These are phyloP conservation scores for Prunus padus DNA, from an alignment of 306 rosid species.

Conservation along the genomic window DNA sequence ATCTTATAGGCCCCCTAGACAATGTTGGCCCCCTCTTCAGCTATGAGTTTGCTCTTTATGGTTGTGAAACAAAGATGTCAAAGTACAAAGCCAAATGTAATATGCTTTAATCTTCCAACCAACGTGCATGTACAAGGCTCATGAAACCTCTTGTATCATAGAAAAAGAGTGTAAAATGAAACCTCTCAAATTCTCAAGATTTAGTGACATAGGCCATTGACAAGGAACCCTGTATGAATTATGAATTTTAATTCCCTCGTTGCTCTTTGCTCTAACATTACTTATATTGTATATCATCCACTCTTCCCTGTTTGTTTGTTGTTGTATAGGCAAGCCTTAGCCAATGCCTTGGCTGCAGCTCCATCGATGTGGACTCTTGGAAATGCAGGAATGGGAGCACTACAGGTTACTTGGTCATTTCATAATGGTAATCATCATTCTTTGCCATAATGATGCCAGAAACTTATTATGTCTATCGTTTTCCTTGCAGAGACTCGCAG, in stretches of 20 bases:
- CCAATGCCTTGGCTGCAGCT: slow-evolving; percentile 86
- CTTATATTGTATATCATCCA: not conserved
- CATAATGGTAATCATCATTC: not conserved
- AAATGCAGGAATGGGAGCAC: slow-evolving; percentile 98
- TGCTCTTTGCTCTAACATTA: not conserved
- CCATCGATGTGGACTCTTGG: slow-evolving; percentile 99
- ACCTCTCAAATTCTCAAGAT: not conserved
- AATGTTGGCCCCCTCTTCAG: not conserved
- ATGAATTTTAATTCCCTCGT: not conserved
- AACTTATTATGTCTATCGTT: slow-evolving; percentile 25
- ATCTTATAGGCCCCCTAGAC: not conserved
- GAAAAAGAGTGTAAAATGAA: not conserved
- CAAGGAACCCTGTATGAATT: not conserved
- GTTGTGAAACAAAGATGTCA: slow-evolving; percentile 5
- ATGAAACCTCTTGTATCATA: not conserved
- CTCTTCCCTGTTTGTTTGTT: not conserved
- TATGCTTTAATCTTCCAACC: slow-evolving; percentile 6
- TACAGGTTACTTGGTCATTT: slow-evolving; percentile 50
- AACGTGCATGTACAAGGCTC: not conserved
- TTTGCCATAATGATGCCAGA: not conserved
- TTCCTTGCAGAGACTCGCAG: slow-evolving; percentile 76
- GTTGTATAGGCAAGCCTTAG: slow-evolving; percentile 63
- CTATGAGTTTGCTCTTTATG: not conserved
- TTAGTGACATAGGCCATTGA: not conserved
- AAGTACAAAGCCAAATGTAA: not conserved